These are phyloP conservation scores for Deuterostichococcus epilithicus DNA, from an alignment of 139 green algal species.

Conservation along the genomic window DNA sequence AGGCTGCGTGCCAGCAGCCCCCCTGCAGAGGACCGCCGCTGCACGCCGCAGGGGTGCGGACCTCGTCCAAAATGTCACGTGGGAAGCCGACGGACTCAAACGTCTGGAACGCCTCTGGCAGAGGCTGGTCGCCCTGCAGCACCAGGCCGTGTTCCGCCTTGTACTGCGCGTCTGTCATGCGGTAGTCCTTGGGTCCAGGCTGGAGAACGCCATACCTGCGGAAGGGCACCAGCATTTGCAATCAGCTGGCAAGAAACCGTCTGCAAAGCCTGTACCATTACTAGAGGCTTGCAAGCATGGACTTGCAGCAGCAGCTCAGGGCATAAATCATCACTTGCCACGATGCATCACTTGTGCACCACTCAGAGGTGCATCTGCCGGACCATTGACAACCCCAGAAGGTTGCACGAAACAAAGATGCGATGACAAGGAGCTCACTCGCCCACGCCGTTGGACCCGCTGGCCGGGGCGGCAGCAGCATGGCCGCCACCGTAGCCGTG, in stretches of 20 bases:
- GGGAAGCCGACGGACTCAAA: constrained; percentile 75
- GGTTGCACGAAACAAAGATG: too few species aligned
- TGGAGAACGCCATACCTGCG: neutral
- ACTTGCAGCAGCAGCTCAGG: neutral
- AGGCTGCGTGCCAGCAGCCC: neutral
- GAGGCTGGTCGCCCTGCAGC: constrained; percentile 39
- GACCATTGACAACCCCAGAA: too few species aligned
- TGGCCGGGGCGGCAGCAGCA: neutral
- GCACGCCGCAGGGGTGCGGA: constrained; percentile 13
- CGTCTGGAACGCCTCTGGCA: constrained; percentile 61
- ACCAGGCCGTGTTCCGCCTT: constrained; percentile 49
- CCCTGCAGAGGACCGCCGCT: neutral
- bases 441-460: neutral
- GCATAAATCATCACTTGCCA: neutral
- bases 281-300: neutral
- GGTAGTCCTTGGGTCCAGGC: neutral
- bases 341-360: neutral
- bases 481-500: too few species aligned
- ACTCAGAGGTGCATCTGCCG: too few species aligned
- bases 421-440: neutral
- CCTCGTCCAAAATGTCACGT: constrained; percentile 70
- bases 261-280: neutral
- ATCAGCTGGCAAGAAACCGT: neutral
- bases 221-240: too few species aligned
- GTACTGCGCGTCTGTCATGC: constrained; percentile 40